These are phyloP conservation scores for Escovopsis sp. DNA, from an alignment of 2,329 filamentous ascomycete genomes.

Conservation along the genomic window DNA sequence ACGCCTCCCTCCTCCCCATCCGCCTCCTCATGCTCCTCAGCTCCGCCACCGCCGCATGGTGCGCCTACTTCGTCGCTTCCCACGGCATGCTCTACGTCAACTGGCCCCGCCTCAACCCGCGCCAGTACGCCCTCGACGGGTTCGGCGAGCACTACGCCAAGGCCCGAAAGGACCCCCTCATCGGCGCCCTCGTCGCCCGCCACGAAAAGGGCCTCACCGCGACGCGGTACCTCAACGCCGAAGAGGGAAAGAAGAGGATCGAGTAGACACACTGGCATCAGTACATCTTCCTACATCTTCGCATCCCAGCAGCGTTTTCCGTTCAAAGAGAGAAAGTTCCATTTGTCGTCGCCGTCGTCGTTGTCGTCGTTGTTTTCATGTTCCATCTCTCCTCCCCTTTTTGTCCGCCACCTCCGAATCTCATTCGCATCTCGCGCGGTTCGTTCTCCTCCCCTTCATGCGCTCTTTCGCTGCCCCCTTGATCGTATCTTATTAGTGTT, in stretches of 20 bases:
- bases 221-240: constrained; percentile 66
- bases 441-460: too few species aligned
- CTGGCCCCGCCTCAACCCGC: constrained; percentile 92
- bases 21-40: constrained; percentile 73
- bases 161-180: constrained; percentile 66
- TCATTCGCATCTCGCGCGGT: not conserved
- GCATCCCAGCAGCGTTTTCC: too few species aligned
- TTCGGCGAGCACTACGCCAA: constrained; percentile 76
- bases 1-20: constrained; percentile 65
- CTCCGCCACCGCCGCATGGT: constrained; percentile 55
- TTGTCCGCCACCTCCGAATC: constrained; percentile 1
- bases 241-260: constrained; percentile 97
- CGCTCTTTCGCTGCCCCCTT: not conserved
- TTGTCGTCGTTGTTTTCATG: constrained; percentile 2
- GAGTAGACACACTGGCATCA: constrained; percentile 45
- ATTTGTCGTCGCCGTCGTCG: not conserved
- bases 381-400: constrained; percentile 4
- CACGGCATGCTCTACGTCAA: constrained; percentile 96
- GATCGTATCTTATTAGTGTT: not conserved
- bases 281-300: too few species aligned
- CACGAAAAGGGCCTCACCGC: constrained; percentile 79
- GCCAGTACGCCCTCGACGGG: constrained; percentile 72
- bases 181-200: constrained; percentile 53
- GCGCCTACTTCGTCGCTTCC: constrained; percentile 58
- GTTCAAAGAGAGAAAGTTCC: not conserved